phyloP scores from a whole-genome alignment of 371 early-diverging fungal genomes.

The Dinochytrium kinnereticum region DNA sequence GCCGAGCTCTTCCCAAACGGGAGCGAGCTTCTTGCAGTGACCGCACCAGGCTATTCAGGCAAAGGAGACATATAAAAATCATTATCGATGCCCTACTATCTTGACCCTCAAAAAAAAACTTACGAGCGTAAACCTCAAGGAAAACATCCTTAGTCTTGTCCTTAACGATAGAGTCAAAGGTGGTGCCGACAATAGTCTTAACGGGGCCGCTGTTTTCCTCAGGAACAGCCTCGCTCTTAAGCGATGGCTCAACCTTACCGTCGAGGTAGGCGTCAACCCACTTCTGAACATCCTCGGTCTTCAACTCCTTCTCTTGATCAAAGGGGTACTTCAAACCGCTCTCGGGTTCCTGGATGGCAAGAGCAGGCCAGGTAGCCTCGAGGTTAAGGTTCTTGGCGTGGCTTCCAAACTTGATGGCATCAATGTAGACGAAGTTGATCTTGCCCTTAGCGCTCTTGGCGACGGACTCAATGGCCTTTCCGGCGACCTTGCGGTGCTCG shows the following conservation, averaged over 20 bases:
- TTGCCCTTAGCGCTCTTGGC: conserved; percentile 87
- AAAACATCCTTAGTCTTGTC: conserved; percentile 91
- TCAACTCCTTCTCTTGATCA: conserved; percentile 64
- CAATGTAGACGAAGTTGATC: conserved; percentile 87
- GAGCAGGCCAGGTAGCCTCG: conserved; percentile 83
- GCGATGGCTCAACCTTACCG: conserved; percentile 75
- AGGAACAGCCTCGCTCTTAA: conserved; percentile 87
- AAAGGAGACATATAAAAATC: conserved; percentile 13
- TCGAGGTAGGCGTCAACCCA: conserved; percentile 70
- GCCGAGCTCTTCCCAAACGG: conserved; percentile 75
- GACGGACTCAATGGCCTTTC: conserved; percentile 64
- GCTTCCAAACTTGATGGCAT: conserved; percentile 80
- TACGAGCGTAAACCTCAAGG: conserved; percentile 90
- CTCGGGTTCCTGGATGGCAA: conserved; percentile 79
- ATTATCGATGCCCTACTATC: no score
- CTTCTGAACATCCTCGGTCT: conserved; percentile 47
- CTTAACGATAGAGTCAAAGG: conserved; percentile 78
- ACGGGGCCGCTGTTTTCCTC: conserved; percentile 85
- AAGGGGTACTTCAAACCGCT: conserved; percentile 81
- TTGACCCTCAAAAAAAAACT: conserved; percentile 10
- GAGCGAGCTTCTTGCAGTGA: conserved; percentile 90
- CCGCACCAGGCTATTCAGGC: conserved; percentile 73
- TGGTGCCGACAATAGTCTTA: conserved; percentile 84
- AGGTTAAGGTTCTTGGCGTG: conserved; percentile 86
- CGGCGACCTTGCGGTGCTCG: conserved; percentile 63